phyloP scores from a whole-genome alignment of 148 eudicot genomes.

The Hydrangea macrophylla region DNA sequence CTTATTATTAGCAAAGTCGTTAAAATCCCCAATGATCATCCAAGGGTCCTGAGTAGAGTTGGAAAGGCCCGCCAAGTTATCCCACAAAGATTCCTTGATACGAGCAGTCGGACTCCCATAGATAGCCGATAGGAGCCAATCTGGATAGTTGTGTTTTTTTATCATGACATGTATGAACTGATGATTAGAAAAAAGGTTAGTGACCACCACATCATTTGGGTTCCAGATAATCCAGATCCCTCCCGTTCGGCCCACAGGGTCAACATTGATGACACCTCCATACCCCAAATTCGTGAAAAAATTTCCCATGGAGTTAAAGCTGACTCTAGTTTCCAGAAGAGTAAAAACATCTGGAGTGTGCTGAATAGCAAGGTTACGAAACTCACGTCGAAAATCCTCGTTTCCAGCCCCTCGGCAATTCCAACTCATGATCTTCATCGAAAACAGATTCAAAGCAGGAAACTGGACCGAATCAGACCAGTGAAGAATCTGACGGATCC shows the following conservation, averaged over 20 bases:
- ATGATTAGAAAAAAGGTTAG: background rate
- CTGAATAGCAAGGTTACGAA: too few species aligned
- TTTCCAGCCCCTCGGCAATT: too few species aligned
- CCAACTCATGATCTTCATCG: too few species aligned
- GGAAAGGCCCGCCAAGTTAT: background rate
- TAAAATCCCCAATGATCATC: background rate
- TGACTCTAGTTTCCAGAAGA: too few species aligned
- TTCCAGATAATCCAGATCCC: background rate
- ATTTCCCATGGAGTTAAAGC: background rate
- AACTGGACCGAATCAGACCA: too few species aligned
- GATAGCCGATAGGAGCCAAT: background rate
- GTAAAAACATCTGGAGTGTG: too few species aligned
- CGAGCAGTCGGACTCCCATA: background rate
- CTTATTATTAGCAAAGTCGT: background rate
- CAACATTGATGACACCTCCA: background rate
- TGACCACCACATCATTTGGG: background rate
- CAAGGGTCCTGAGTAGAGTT: background rate
- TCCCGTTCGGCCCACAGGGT: background rate
- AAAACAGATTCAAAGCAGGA: too few species aligned
- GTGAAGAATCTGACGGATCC: too few species aligned
- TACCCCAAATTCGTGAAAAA: background rate
- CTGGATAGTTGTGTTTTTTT: background rate
- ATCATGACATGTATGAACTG: background rate
- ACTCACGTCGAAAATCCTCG: too few species aligned
- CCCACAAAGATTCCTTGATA: background rate